Base-by-base conservation (phyloP, 108 stramenopile species). In the Fragilaria radians region DNA sequence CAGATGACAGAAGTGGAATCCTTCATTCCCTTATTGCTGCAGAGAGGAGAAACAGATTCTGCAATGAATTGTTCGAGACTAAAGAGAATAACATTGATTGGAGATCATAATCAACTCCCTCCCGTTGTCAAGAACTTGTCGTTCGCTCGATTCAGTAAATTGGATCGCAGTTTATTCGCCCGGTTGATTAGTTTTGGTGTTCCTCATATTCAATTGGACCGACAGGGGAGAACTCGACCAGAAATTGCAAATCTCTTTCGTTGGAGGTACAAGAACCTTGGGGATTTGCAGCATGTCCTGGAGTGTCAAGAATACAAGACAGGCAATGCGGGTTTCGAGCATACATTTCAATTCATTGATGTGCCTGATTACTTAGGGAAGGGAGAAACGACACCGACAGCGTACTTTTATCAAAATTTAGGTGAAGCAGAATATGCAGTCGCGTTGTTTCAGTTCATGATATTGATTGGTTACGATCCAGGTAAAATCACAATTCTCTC, bases 341-440 rank as follows among this genome's bases (percentile, higher is more conserved):
- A 84, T 64, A 83, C 89, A 47, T 88, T 72, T 42, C 98, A 98
- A 67, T 47, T 97, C 30, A 80, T 98, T 50, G 80, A 97, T 66
- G 97, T 97, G 28, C 82, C 78, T 22, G 96, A 96, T 62, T 97
- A 93, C 62, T 72, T 94, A 53, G 91, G 91, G 27, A 77, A 79
- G 47, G 94, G 96, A 32, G 94, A 94, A 62, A 66, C 78, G 23
- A 66, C 84, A 2, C 94, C 94, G n/a, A 91, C 92, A 2, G 80
- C 94, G 17, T 86, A 91, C 63, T 97, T 86, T 51, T 95, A 91
- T 64, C 97, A 98, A 72, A 98, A 99, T 66, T 60, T 98, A 1
- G 97, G 95, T 5, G 97, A 99, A 65, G 99, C 99, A 1, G 99
- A 99, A 71, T 99, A 94, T 63, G 87, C 86, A 4, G 95, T 98